Evolutionary conservation across 2,329 filamentous ascomycete species (phyloP), one percentile per base, ranked within the genome.

Genomic region (Gremmenia infestans): DNA sequence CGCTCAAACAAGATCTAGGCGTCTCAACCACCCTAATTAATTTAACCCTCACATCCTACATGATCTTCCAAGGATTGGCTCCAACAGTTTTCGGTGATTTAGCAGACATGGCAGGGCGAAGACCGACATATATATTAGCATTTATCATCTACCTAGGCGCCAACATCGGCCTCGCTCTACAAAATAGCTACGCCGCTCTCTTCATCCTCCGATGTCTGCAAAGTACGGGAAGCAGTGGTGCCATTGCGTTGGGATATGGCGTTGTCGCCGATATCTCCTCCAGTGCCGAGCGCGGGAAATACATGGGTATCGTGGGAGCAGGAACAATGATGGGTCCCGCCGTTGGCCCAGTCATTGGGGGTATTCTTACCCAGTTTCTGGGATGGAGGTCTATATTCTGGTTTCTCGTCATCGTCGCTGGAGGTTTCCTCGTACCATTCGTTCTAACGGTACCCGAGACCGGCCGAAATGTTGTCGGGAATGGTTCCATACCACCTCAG

Each of bases 181-280:
- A 79, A 36, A 75, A 74, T 11, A 78, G 67, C 59, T 83, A 81
- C 59, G 72, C 72, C 0, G 74, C 80, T 1, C 70, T 87, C 2
- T 66, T 87, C 36, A 74, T 81, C 0, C 70, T 86, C 4, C 74
- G 83, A 2, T 80, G 78, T 62, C 62, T 86, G 14, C 83, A 87
- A 64, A 82, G 80, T 17, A 76, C 79, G 0, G 83, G 80, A 0
- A 79, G 75, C 58, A 78, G 75, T 59, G 77, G 77, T 0, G 80
- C 86, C 0, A 76, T 91, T n/a, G 85, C 88, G 0, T 74, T 94
- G 1, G 83, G 82, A 0, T 87, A 81, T 58, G 89, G 84, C 2
- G 82, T 91, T 1, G 81, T 92, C 14, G 85, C 86, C 0, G 89
- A 94, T 64, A 78, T 91, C 5, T 79, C 85, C 0, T 83, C 86